A percentile compares a stretch with the other conserved stretches of the same genome.
Conservation (phyloP, 2,329 filamentous ascomycete species). For the Teratosphaeriaceae sp. region DNA sequence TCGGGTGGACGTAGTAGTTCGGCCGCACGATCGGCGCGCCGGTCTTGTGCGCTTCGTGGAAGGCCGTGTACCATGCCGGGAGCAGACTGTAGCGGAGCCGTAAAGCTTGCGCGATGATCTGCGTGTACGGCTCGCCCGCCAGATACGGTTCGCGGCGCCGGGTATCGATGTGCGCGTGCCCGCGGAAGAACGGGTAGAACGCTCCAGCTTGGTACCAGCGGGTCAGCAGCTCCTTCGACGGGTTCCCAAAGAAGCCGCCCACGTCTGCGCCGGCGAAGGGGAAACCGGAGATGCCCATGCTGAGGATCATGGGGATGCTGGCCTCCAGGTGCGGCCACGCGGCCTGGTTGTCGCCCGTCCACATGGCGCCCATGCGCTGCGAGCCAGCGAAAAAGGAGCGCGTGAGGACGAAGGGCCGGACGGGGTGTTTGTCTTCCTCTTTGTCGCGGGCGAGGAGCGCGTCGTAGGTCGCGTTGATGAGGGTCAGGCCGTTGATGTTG, state of each 20-base stretch:
- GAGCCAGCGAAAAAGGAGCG: constrained; percentile 88
- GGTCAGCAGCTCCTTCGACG: constrained; percentile 80
- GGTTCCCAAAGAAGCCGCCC: constrained; percentile 96
- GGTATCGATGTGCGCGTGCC: constrained; percentile 93
- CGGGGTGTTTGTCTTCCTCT: constrained; percentile 55
- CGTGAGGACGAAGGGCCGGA: constrained; percentile 84
- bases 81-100: constrained; percentile 83
- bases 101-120: constrained; percentile 80
- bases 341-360: constrained; percentile 97
- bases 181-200: constrained; percentile 98
- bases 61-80: constrained; percentile 94
- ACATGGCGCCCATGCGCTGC: constrained; percentile 90
- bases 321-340: constrained; percentile 86
- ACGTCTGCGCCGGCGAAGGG: constrained; percentile 95
- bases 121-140: constrained; percentile 72
- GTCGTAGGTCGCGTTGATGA: constrained; percentile 88
- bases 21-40: constrained; percentile 85
- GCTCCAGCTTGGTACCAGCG: constrained; percentile 96
- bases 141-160: constrained; percentile 92
- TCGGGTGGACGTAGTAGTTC: constrained; percentile 87
- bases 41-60: constrained; percentile 76
- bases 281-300: constrained; percentile 85
- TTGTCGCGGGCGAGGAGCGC: constrained; percentile 79
- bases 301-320: constrained; percentile 87
- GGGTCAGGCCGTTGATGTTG: constrained; percentile 91